Percentiles rank a stretch among this genome's conserved stretches.
These are phyloP conservation scores for Pichia sp. DNA, from an alignment of 1,139 yeast species.

Conservation along the genomic window DNA sequence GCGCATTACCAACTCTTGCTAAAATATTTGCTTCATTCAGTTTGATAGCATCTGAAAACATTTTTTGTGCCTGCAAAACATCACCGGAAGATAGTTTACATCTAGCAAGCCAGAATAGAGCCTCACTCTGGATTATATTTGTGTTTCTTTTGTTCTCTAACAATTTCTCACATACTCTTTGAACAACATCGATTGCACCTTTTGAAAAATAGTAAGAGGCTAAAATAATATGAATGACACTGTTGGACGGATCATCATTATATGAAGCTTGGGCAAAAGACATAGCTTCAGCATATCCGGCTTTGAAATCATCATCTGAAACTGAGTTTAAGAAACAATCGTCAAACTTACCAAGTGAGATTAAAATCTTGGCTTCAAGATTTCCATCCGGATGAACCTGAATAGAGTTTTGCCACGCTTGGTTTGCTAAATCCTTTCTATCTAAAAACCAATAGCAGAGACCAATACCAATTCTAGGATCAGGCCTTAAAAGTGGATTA, in stretches of 20 bases:
- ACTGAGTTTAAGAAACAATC: slow-evolving; percentile 50
- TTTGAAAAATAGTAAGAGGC: slow-evolving; percentile 31
- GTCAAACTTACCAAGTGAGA: slow-evolving; percentile 65
- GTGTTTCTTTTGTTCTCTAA: slow-evolving; percentile 35
- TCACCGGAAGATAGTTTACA: slow-evolving; percentile 52
- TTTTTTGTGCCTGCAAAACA: slow-evolving; percentile 59
- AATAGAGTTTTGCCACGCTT: slow-evolving; percentile 76
- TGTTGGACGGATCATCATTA: slow-evolving; percentile 26
- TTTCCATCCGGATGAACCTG: slow-evolving; percentile 54
- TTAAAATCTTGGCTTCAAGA: slow-evolving; percentile 56
- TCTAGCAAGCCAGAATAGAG: slow-evolving; percentile 82
- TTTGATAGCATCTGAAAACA: slow-evolving; percentile 66
- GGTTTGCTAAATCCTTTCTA: slow-evolving; percentile 67
- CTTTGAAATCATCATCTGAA: slow-evolving; percentile 52
- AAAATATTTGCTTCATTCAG: slow-evolving; percentile 54
- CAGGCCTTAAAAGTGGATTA: slow-evolving; percentile 77
- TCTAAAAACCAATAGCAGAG: slow-evolving; percentile 86
- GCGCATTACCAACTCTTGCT: slow-evolving; percentile 80
- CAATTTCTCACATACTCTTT: slow-evolving; percentile 49
- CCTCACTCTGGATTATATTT: slow-evolving; percentile 54
- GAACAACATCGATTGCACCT: slow-evolving; percentile 50
- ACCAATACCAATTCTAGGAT: slow-evolving; percentile 93
- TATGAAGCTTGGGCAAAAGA: slow-evolving; percentile 29
- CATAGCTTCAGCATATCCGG: slow-evolving; percentile 43
- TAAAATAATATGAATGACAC: slow-evolving; percentile 27